These are phyloP conservation scores for Pyrus hybrid DNA, from an alignment of 331 rosid species.

Conservation along the genomic window DNA sequence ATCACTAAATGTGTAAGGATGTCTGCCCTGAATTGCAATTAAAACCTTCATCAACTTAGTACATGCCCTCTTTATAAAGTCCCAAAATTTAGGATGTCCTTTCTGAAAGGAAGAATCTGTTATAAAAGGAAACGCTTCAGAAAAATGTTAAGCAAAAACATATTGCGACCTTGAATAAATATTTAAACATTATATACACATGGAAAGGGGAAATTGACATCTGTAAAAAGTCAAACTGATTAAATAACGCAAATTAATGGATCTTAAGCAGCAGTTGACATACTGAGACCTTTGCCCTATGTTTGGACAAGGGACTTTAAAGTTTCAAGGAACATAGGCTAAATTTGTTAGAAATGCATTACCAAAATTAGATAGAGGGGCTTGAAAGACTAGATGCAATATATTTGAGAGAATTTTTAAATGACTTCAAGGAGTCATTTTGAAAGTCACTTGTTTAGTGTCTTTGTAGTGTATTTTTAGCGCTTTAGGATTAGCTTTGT, in stretches of 20 bases:
- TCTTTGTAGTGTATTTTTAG: no score
- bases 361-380: no score
- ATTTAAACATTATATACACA: no score
- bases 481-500: no score
- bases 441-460: no score
- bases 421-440: no score
- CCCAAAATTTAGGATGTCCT: conserved; percentile 67
- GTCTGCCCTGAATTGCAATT: conserved; percentile 81
- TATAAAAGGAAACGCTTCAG: conserved; percentile 12
- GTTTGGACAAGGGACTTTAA: background rate
- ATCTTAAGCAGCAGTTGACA: background rate
- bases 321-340: no score
- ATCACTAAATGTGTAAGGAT: conserved; percentile 89
- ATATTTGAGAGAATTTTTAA: no score
- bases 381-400: no score
- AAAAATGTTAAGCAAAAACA: background rate
- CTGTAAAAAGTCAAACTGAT: background rate
- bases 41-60: conserved; percentile 83
- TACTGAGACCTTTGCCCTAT: background rate
- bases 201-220: background rate
- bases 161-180: background rate
- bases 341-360: no score
- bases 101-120: conserved; percentile 84
- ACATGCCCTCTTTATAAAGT: conserved; percentile 71
- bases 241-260: background rate